Evolutionary conservation across 148 eudicot genomes (phyloP).

Genomic region (Spergularia marina): DNA sequence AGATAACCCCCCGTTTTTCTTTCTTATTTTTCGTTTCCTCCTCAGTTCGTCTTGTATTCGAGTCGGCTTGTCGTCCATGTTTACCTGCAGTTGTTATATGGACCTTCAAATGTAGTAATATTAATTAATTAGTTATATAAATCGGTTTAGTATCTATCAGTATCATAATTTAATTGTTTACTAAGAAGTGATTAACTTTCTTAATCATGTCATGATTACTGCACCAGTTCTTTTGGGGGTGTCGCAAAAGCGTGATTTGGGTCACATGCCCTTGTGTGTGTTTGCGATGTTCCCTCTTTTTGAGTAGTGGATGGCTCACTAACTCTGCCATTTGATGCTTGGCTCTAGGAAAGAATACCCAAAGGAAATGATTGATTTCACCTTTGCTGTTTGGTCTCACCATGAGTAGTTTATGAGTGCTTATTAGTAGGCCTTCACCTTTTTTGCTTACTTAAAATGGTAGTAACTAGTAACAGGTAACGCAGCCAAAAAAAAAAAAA

Average conservation of each 20-base stretch:
- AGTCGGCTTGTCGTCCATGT: constrained; percentile 21
- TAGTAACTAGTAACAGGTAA: too few species aligned
- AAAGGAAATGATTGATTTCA: constrained; percentile 19
- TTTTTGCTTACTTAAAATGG: too few species aligned
- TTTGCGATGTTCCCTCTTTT: not conserved
- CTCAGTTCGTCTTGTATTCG: constrained; percentile 14
- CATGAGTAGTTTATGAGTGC: constrained; percentile 1
- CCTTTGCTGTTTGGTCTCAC: not conserved
- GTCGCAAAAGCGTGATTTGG: too few species aligned
- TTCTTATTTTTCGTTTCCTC: not conserved
- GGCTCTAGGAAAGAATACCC: constrained; percentile 24
- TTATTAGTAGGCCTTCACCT: too few species aligned
- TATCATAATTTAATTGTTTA: not conserved
- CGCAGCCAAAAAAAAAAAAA: too few species aligned
- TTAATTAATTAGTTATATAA: not conserved
- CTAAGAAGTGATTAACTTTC: too few species aligned
- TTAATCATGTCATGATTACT: too few species aligned
- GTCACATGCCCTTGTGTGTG: too few species aligned
- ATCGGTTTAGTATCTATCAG: constrained; percentile 14
- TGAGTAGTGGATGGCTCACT: constrained; percentile 27
- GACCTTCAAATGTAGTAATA: constrained; percentile 8
- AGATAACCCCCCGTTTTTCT: constrained; percentile 13
- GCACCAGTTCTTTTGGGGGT: too few species aligned
- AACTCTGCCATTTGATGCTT: constrained; percentile 20
- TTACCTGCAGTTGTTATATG: constrained; percentile 20